Percentiles rank a stretch among this genome's conserved stretches.
These are phyloP conservation scores for Xylaria polymorpha DNA, from an alignment of 2,329 filamentous ascomycete genomes.

Conservation along the genomic window DNA sequence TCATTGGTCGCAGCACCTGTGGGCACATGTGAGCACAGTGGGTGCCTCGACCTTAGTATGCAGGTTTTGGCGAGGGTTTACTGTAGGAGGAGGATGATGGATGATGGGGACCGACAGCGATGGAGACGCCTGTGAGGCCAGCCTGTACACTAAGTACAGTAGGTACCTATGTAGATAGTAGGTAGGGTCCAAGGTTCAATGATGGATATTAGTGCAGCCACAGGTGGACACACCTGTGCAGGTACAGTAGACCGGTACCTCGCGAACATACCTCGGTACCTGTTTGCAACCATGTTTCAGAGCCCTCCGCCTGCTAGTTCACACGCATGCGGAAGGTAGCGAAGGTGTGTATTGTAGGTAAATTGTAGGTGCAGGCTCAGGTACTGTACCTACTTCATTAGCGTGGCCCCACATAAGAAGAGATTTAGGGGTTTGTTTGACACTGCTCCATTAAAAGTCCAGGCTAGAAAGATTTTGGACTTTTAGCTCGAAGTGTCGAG, in stretches of 20 bases:
- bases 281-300: conserved; percentile 9
- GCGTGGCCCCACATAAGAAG: neutral
- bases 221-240: neutral
- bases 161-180: too few species aligned
- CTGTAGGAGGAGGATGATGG: neutral
- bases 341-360: neutral
- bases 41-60: conserved; percentile 1
- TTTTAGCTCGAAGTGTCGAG: neutral
- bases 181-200: neutral
- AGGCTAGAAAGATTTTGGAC: conserved; percentile 4
- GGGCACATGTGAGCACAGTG: conserved; percentile 19
- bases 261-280: conserved; percentile 6
- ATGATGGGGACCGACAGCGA: neutral
- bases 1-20: conserved; percentile 24
- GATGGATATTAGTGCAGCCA: neutral
- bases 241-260: neutral
- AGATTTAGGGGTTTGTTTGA: conserved; percentile 7
- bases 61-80: neutral
- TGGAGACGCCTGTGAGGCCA: too few species aligned
- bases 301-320: neutral
- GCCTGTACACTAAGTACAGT: too few species aligned
- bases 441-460: neutral
- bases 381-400: too few species aligned
- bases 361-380: neutral
- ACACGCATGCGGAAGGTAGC: conserved; percentile 14